Percentiles rank a stretch among this genome's conserved stretches.
Evolutionary conservation across 2,329 filamentous ascomycete genomes (phyloP).

Genomic region (Botrytis aclada): DNA sequence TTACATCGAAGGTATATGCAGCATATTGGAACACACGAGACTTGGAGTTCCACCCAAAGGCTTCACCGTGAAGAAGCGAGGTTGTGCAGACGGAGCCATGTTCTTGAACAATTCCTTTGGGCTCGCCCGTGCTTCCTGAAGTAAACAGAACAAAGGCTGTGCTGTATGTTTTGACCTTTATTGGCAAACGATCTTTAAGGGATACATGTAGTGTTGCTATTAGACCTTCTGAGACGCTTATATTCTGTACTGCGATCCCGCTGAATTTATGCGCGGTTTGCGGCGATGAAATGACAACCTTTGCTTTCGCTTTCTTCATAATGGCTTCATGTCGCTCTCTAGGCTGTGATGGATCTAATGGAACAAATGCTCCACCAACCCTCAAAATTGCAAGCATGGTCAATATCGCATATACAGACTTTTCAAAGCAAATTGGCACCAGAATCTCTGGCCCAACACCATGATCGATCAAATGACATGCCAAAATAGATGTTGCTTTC

Average conservation of each 20-base stretch:
- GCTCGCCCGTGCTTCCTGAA: conserved; percentile 36
- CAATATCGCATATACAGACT: conserved; percentile 31
- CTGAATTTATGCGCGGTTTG: neutral
- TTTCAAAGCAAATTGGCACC: conserved; percentile 30
- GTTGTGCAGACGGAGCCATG: conserved; percentile 23
- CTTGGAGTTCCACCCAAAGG: neutral
- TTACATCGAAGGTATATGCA: conserved; percentile 28
- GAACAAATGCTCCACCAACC: conserved; percentile 35
- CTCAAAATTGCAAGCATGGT: conserved; percentile 34
- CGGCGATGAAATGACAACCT: conserved; percentile 3
- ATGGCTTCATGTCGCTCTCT: conserved; percentile 17
- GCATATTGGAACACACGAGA: conserved; percentile 25
- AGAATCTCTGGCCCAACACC: conserved; percentile 11
- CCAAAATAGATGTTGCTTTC: conserved; percentile 5
- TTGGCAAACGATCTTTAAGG: neutral
- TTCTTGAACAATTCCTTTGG: conserved; percentile 26
- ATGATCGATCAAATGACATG: conserved; percentile 7
- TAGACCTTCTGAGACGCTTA: conserved; percentile 1
- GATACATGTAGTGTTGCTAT: neutral
- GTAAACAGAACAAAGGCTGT: conserved; percentile 24
- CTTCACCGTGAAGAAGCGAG: conserved; percentile 5
- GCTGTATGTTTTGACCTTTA: neutral
- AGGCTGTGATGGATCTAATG: conserved; percentile 18
- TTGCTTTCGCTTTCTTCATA: conserved; percentile 7
- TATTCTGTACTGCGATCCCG: neutral